Percentiles rank a stretch among this genome's conserved stretches.
phyloP scores from a whole-genome alignment of 2,329 filamentous ascomycete species.

The Scedosporium boydii region DNA sequence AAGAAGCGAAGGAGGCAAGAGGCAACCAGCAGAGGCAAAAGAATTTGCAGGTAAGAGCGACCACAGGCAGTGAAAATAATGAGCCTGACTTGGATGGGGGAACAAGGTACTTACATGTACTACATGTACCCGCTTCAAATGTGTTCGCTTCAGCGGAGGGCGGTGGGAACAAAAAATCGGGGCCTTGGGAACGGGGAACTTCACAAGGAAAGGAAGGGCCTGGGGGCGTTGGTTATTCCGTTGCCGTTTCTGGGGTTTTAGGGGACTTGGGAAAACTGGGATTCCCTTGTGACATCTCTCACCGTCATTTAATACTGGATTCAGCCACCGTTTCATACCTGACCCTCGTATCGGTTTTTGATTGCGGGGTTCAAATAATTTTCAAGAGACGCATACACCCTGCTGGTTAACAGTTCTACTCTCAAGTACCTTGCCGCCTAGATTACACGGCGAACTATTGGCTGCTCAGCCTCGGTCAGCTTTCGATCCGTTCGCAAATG shows the following conservation, averaged over 20 bases:
- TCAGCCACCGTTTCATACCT: background rate
- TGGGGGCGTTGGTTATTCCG: too few species aligned
- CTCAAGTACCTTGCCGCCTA: background rate
- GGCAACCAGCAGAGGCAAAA: background rate
- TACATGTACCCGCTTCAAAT: background rate
- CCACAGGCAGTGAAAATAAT: background rate
- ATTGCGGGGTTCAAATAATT: background rate
- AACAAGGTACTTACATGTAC: background rate
- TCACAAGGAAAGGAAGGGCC: background rate
- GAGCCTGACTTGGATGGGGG: background rate
- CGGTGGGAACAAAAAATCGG: background rate
- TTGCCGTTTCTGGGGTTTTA: background rate
- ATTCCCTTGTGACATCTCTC: background rate
- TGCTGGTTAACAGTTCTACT: background rate
- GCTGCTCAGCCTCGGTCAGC: background rate
- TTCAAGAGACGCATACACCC: too few species aligned
- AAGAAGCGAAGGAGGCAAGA: background rate
- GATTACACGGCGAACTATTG: background rate
- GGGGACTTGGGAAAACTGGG: background rate
- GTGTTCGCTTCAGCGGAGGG: background rate
- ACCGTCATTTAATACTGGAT: background rate
- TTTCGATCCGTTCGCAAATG: background rate
- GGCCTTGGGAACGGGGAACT: too few species aligned
- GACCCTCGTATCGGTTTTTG: background rate
- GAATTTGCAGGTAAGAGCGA: background rate